Evolutionary conservation across 768 basidiomycete species (phyloP).

Genomic region (Pulveroboletus frians): DNA sequence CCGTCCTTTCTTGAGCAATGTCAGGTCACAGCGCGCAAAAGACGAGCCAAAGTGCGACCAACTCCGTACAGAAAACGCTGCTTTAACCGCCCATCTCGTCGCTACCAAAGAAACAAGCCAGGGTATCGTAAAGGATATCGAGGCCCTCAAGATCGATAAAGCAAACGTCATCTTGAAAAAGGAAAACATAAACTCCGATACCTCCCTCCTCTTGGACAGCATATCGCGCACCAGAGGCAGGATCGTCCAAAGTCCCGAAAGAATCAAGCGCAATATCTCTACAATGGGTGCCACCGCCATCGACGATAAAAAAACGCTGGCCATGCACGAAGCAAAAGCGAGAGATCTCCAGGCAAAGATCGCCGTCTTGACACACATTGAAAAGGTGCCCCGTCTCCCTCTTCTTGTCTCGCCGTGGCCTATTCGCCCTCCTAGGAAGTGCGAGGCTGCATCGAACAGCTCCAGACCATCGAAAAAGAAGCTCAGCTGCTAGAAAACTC

Average conservation of each 20-base stretch:
- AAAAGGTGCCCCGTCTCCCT: slow-evolving; percentile 51
- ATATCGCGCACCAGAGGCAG: slow-evolving; percentile 63
- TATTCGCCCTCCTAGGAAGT: slow-evolving; percentile 49
- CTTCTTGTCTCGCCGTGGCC: background rate
- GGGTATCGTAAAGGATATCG: slow-evolving; percentile 57
- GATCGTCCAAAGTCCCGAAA: slow-evolving; percentile 88
- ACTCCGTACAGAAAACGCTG: slow-evolving; percentile 54
- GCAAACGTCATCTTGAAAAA: slow-evolving; percentile 57
- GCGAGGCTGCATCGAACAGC: slow-evolving; percentile 64
- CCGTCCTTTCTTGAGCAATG: background rate
- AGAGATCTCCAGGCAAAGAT: slow-evolving; percentile 76
- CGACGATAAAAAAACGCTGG: slow-evolving; percentile 66
- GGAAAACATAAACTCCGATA: slow-evolving; percentile 61
- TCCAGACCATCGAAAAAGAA: slow-evolving; percentile 71
- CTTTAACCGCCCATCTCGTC: slow-evolving; percentile 60
- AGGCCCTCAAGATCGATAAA: slow-evolving; percentile 69
- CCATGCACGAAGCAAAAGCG: slow-evolving; percentile 64
- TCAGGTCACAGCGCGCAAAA: slow-evolving; percentile 57
- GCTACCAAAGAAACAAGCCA: slow-evolving; percentile 63
- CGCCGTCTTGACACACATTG: slow-evolving; percentile 62
- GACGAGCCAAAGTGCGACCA: slow-evolving; percentile 66
- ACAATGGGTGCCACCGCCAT: slow-evolving; percentile 64
- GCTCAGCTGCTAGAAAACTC: slow-evolving; percentile 54
- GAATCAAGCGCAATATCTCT: slow-evolving; percentile 76
- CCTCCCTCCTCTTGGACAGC: slow-evolving; percentile 51